Evolutionary conservation across 257 asterid genomes (phyloP), one percentile per base, ranked within the genome.

Genomic region (Ehretia macrophylla): DNA sequence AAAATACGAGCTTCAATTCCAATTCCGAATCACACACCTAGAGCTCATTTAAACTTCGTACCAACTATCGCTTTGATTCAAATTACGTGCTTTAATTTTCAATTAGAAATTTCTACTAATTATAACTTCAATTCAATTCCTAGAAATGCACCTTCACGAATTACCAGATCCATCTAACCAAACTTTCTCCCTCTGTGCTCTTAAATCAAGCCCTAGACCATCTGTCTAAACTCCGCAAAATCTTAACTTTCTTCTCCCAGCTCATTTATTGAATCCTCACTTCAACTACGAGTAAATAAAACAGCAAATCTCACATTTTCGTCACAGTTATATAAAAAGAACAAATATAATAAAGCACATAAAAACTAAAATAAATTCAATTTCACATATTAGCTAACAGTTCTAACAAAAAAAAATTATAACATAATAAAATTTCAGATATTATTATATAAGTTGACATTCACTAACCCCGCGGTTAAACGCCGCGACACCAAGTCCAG

Each of bases 381-480:
- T 66, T 27, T 44, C 20, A 5, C 49, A 35, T 11, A 17, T 16
- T n/a, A 56, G 47, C 3, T 10, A 11, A 1, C 1, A n/a, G 21
- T 14, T n/a, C n/a, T n/a, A n/a, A n/a, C 22, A 21, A 8, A 18
- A 8, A 5, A 51, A 35, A 48, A 32, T 14, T 37, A 60, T 27
- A 59, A 3, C 17, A 4, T 8, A 50, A 1, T 19, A 12, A 42
- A 51, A 18, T 32, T 32, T 62, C 1, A 55, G 39, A n/a, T 8
- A 14, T 1, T 20, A 38, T 21, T 14, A 51, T 10, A 66, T 14
- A 27, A 23, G 1, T 42, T 42, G 32, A 20, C 11, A 1, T 20
- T 8, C 72, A 84, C 97, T 78, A 70, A 89, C 97, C 96, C 87
- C 96, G 4, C 96, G 95, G 65, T 93, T 93, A 76, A 93, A 93